Conservation (phyloP, 2,329 filamentous ascomycete genomes). For the Pseudofabraea citricarpa region DNA sequence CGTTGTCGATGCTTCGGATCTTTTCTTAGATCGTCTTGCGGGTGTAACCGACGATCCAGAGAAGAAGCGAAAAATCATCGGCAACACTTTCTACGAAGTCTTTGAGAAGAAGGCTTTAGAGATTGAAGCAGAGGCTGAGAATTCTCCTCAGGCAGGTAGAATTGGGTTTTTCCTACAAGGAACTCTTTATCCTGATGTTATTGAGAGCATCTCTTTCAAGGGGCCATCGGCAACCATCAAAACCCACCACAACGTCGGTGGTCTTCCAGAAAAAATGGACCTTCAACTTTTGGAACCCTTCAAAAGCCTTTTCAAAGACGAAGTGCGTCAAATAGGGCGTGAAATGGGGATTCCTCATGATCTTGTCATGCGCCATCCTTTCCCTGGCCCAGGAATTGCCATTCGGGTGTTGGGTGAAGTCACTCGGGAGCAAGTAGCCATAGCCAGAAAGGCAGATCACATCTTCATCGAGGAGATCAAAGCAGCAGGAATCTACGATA, state of each 20-base stretch:
- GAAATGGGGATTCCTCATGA: slow-evolving; percentile 67
- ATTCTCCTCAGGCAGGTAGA: slow-evolving; percentile 63
- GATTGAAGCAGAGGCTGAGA: slow-evolving; percentile 67
- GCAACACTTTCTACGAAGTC: slow-evolving; percentile 70
- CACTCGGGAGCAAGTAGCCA: slow-evolving; percentile 71
- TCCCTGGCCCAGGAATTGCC: slow-evolving; percentile 67
- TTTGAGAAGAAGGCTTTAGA: slow-evolving; percentile 75
- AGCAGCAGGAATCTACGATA: slow-evolving; percentile 65
- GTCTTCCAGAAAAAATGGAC: slow-evolving; percentile 52
- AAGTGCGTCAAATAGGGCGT: slow-evolving; percentile 66
- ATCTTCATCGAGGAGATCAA: slow-evolving; percentile 77
- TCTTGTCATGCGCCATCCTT: slow-evolving; percentile 76
- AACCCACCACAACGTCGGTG: slow-evolving; percentile 67
- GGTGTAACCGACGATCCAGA: slow-evolving; percentile 75
- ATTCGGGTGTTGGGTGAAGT: slow-evolving; percentile 77
- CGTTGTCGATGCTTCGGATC: slow-evolving; percentile 72
- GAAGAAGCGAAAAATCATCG: slow-evolving; percentile 88
- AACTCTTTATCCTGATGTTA: slow-evolving; percentile 59
- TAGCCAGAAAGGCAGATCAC: slow-evolving; percentile 70
- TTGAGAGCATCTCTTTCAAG: slow-evolving; percentile 65
- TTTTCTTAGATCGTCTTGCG: slow-evolving; percentile 71
- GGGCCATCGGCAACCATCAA: slow-evolving; percentile 69
- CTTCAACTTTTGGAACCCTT: slow-evolving; percentile 75
- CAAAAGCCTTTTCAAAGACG: slow-evolving; percentile 78
- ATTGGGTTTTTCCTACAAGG: slow-evolving; percentile 87